Conservation (phyloP, 2,329 filamentous ascomycete species). For the Daldinia eschscholtzii region DNA sequence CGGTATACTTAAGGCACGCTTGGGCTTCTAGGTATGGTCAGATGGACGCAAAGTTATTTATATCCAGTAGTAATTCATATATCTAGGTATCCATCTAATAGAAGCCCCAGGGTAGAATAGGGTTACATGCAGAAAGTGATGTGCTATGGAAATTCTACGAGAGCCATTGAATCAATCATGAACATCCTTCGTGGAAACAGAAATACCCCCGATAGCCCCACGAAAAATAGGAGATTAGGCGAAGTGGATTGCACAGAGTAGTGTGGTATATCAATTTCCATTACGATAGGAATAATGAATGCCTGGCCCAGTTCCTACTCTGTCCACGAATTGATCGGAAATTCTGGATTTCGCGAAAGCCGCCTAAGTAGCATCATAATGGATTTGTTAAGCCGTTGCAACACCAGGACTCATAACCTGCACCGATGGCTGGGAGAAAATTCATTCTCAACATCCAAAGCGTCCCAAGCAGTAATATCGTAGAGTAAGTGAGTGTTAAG, state of each 20-base stretch:
- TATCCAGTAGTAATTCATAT: not conserved
- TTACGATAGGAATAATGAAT: not conserved
- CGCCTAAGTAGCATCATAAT: not conserved
- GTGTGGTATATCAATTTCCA: not conserved
- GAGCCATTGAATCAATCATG: slow-evolving; percentile 8
- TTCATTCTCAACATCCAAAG: not conserved
- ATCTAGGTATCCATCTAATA: not conserved
- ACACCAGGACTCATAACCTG: not conserved
- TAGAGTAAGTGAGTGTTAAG: too few relatives aligned
- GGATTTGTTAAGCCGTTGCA: not conserved
- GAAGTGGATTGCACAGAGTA: not conserved
- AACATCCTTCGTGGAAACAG: slow-evolving; percentile 24
- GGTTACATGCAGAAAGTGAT: slow-evolving; percentile 30
- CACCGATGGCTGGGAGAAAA: not conserved
- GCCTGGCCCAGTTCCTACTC: not conserved
- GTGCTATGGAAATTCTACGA: not conserved
- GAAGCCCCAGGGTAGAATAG: not conserved
- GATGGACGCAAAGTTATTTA: not conserved
- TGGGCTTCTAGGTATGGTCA: not conserved
- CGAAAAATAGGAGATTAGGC: not conserved
- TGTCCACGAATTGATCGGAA: not conserved
- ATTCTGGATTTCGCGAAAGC: not conserved
- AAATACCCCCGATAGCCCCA: slow-evolving; percentile 29
- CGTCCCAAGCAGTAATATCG: too few relatives aligned
- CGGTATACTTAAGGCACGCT: not conserved